Conservation (phyloP, 371 early-diverging fungal genomes). For the Apophysomyces sp. region DNA sequence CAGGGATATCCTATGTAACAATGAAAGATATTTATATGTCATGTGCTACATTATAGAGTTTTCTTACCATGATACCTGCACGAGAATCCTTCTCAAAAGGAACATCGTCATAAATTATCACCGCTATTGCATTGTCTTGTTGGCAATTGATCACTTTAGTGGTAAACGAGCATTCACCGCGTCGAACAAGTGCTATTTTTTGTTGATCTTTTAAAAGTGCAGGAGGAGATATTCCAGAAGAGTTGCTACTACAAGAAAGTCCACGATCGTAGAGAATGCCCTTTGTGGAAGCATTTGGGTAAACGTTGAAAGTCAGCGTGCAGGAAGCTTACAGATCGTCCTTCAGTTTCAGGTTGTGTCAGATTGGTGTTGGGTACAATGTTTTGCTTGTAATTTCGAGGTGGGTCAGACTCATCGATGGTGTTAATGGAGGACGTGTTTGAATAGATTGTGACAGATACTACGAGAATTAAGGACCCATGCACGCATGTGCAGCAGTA, state of each 20-base stretch:
- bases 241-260: conserved; percentile 31
- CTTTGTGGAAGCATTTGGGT: conserved; percentile 9
- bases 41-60: neutral
- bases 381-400: conserved; percentile 29
- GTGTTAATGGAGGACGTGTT: conserved; percentile 28
- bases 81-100: conserved; percentile 36
- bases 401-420: conserved; percentile 10
- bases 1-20: conserved; percentile 27
- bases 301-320: neutral
- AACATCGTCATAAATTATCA: conserved; percentile 39
- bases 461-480: conserved; percentile 10
- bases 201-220: conserved; percentile 15
- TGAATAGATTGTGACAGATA: conserved; percentile 29
- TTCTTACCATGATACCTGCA: conserved; percentile 24
- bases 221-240: conserved; percentile 15
- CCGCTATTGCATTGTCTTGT: conserved; percentile 35
- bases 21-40: neutral
- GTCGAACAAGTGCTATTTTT: conserved; percentile 43
- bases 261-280: conserved; percentile 48
- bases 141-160: conserved; percentile 36
- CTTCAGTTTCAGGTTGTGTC: conserved; percentile 29
- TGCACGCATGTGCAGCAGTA: neutral
- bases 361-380: conserved; percentile 36
- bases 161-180: conserved; percentile 36
- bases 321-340: conserved; percentile 11